Evolutionary conservation across 2,329 filamentous ascomycete species (phyloP).

Genomic region (Mollisiaceae sp.): DNA sequence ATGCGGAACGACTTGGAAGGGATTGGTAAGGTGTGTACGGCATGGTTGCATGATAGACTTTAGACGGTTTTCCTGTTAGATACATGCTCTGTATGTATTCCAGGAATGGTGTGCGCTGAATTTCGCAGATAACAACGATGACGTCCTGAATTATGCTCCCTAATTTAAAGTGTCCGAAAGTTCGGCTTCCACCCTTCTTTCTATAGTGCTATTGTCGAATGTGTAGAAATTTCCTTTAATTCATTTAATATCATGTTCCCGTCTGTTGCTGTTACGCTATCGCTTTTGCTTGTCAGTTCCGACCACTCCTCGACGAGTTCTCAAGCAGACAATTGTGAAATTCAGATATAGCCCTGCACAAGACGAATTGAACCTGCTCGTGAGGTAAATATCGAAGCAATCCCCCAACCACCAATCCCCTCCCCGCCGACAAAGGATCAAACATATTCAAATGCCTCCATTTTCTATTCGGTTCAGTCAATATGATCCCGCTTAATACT

Average conservation of each 20-base stretch:
- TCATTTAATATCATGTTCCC: neutral
- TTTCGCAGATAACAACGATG: neutral
- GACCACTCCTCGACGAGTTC: neutral
- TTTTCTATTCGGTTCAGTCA: neutral
- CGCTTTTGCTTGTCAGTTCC: neutral
- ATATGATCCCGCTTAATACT: neutral
- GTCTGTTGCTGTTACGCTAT: neutral
- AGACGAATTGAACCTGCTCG: neutral
- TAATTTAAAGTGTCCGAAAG: neutral
- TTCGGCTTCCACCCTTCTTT: neutral
- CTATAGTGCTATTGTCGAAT: neutral
- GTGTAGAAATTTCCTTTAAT: neutral
- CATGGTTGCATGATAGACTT: conserved; percentile 19
- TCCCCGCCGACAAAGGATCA: too few species aligned
- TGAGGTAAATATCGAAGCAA: neutral
- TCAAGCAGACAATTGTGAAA: neutral
- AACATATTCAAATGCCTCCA: neutral
- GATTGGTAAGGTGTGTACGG: conserved; percentile 52
- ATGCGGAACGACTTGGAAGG: conserved; percentile 79
- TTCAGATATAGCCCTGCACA: neutral
- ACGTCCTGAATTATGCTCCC: neutral
- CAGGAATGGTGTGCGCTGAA: neutral
- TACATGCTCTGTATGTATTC: conserved; percentile 2
- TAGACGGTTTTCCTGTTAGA: conserved; percentile 12
- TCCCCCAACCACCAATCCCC: too few species aligned